Evolutionary conservation across 768 basidiomycete genomes (phyloP), one percentile per base, ranked within the genome.

Genomic region (Neoboletus magnificus): DNA sequence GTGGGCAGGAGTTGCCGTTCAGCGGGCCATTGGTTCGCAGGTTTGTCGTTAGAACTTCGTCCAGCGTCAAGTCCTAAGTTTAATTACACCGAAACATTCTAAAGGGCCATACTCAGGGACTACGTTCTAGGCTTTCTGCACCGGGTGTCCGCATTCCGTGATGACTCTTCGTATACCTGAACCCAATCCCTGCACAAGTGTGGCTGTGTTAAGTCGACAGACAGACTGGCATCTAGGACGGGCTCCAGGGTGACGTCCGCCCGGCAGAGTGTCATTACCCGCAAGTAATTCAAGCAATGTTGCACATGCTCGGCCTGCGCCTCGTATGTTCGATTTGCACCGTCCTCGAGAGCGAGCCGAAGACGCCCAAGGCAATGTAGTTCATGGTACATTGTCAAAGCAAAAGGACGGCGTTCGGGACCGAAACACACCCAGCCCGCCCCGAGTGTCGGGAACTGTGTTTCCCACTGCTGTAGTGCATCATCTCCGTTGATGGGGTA

Each of bases 251-350:
- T 80, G 27, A 76, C 65, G 60, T 82, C 80, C 12, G 79, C 74
- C 10, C 68, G 63, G 59, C 81, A 83, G 25, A 82, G 68, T 0
- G 71, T 66, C 66, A 71, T 73, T 60, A 79, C 72, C 16, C 80
- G 69, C 45, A 83, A 63, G 62, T 80, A 81, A 48, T 79, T 79
- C 50, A 78, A 65, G 61, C 80, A 82, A 59, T 81, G 81, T 2
- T 71, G 65, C n/a, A 68, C 59, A 25, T 71, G 72, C 9, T 53
- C 63, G 0, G 56, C 55, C 25, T 54, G 62, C 8, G 50, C 56
- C 22, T 67, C 62, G 25, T 59, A 50, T 8, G 59, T 62, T 30
- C 54, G 51, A 36, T 62, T 60, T 39, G 56, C 49, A 6, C 46
- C 8, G 15, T 58, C 58, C n/a, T 52, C 55, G 15, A 69, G 60